These are phyloP conservation scores for Arthrobotrys sphaeroides DNA, from an alignment of 2,329 filamentous ascomycete genomes.

Conservation along the genomic window DNA sequence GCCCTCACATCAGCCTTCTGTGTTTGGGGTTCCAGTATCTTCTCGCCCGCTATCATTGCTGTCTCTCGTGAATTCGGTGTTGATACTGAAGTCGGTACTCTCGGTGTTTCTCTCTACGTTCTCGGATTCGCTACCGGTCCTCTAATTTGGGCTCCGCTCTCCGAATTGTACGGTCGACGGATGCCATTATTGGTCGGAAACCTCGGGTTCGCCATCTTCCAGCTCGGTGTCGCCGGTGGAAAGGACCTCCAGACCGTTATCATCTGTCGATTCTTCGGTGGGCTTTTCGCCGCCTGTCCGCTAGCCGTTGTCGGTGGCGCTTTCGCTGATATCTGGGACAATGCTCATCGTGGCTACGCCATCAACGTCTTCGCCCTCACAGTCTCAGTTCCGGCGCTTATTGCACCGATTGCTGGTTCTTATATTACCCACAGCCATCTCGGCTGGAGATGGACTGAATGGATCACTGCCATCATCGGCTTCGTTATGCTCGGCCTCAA, in stretches of 20 bases:
- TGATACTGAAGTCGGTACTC: conserved; percentile 69
- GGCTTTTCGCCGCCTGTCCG: conserved; percentile 74
- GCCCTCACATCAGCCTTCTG: conserved; percentile 77
- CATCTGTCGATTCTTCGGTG: conserved; percentile 79
- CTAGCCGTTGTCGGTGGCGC: conserved; percentile 75
- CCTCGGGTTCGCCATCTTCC: conserved; percentile 76
- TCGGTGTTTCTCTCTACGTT: conserved; percentile 76
- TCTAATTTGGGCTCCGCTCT: conserved; percentile 76
- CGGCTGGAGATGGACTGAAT: conserved; percentile 79
- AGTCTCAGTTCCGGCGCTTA: conserved; percentile 73
- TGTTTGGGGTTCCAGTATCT: conserved; percentile 79
- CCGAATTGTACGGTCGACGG: conserved; percentile 74
- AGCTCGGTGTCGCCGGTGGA: conserved; percentile 71
- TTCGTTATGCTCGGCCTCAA: conserved; percentile 70
- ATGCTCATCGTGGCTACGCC: conserved; percentile 69
- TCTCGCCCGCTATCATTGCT: conserved; percentile 71
- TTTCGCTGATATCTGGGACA: conserved; percentile 77
- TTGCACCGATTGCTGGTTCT: conserved; percentile 75
- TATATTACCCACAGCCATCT: conserved; percentile 72
- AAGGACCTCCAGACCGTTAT: conserved; percentile 76
- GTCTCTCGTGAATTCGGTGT: conserved; percentile 71
- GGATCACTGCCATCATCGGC: conserved; percentile 71
- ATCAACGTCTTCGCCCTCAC: conserved; percentile 70
- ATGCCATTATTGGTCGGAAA: conserved; percentile 70
- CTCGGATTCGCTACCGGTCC: conserved; percentile 77